A percentile compares a stretch with the other conserved stretches of the same genome.
Conservation (phyloP, 768 basidiomycete genomes). For the Calocybe gangraenosa region DNA sequence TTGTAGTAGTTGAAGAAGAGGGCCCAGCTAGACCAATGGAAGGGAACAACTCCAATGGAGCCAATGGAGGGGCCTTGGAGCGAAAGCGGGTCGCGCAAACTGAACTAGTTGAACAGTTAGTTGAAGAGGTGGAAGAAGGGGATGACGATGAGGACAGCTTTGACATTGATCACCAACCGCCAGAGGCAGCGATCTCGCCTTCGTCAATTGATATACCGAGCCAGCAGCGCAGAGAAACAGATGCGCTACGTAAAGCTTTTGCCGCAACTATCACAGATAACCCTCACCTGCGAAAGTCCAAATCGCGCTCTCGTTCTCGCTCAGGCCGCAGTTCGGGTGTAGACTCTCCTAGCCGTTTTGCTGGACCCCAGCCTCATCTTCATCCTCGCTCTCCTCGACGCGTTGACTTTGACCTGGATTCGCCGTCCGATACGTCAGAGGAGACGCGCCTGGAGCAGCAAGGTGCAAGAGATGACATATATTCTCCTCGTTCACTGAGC, state of each 20-base stretch:
- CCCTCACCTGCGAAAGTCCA: constrained; percentile 31
- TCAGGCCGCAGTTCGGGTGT: constrained; percentile 51
- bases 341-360: constrained; percentile 60
- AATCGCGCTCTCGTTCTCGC: constrained; percentile 41
- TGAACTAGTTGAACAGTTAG: constrained; percentile 14
- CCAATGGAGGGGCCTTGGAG: constrained; percentile 15
- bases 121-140: constrained; percentile 34
- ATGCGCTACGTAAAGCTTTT: constrained; percentile 22
- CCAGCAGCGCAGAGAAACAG: constrained; percentile 23
- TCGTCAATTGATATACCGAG: constrained; percentile 8
- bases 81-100: constrained; percentile 8
- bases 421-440: constrained; percentile 14
- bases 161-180: constrained; percentile 91
- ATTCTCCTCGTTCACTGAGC: constrained; percentile 27
- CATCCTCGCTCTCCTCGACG: constrained; percentile 43
- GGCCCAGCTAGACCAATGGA: constrained; percentile 34
- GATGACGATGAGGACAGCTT: constrained; percentile 60
- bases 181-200: constrained; percentile 31
- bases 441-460: constrained; percentile 27
- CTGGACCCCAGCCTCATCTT: constrained; percentile 45
- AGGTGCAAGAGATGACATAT: constrained; percentile 30
- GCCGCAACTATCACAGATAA: constrained; percentile 29
- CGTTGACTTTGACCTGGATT: constrained; percentile 41
- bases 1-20: constrained; percentile 97
- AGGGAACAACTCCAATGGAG: constrained; percentile 28